Conservation (phyloP, 352 stramenopile genomes). For the Saprolegnia diclina region DNA sequence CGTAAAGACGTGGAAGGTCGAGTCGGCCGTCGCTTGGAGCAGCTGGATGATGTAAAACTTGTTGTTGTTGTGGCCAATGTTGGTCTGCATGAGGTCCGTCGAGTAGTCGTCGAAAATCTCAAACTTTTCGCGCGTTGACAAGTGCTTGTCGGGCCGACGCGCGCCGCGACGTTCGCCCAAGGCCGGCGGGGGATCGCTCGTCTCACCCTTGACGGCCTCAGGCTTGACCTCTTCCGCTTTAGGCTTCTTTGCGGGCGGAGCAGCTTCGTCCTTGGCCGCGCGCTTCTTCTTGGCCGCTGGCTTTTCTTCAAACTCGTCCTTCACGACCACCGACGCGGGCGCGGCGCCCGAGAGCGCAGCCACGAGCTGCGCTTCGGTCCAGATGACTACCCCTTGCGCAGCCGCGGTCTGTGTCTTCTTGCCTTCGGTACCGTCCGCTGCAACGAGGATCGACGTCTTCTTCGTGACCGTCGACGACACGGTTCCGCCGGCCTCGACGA, state of each 20-base stretch:
- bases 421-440: neutral
- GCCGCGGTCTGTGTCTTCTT: neutral
- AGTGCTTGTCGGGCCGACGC: neutral
- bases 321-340: neutral
- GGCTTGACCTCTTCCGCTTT: neutral
- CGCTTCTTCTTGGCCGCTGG: neutral
- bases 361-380: constrained; percentile 4
- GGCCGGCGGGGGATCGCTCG: too few species aligned
- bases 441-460: neutral
- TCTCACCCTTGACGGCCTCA: neutral
- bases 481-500: neutral
- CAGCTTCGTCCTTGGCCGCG: neutral
- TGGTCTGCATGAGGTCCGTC: constrained; percentile 16
- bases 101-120: constrained; percentile 6
- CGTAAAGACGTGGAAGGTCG: constrained; percentile 2
- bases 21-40: neutral
- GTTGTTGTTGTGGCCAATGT: constrained; percentile 23
- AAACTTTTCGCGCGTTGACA: constrained; percentile 7
- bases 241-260: neutral
- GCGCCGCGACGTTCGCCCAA: neutral
- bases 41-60: constrained; percentile 26
- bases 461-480: constrained; percentile 7
- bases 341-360: neutral
- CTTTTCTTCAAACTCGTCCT: neutral
- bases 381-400: neutral